Evolutionary conservation across 2,329 filamentous ascomycete species (phyloP).

Genomic region (Aureobasidium pullulans): DNA sequence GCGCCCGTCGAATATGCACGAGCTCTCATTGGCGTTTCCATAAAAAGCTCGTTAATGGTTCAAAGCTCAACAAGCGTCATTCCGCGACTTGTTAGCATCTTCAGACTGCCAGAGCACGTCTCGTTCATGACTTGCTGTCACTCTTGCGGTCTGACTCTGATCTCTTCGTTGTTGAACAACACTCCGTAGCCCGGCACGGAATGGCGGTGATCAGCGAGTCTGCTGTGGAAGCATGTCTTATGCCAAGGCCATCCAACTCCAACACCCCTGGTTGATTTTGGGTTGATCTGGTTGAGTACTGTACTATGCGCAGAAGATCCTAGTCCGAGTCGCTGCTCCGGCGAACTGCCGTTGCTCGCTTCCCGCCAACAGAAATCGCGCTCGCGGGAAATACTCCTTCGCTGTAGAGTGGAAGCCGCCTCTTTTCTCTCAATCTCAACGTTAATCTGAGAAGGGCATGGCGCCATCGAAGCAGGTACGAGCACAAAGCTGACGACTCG

Average conservation of each 20-base stretch:
- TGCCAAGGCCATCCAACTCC: constrained; percentile 1
- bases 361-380: constrained; percentile 7
- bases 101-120: background rate
- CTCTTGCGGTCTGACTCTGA: background rate
- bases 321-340: background rate
- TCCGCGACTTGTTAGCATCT: background rate
- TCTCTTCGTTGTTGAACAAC: background rate
- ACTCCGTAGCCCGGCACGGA: background rate
- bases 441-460: background rate
- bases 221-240: background rate
- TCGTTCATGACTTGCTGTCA: background rate
- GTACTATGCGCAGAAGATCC: constrained; percentile 2
- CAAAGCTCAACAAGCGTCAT: constrained; percentile 1
- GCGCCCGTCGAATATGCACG: background rate
- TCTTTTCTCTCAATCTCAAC: background rate
- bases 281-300: background rate
- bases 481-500: constrained; percentile 1
- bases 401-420: background rate
- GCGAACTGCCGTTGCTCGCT: constrained; percentile 4
- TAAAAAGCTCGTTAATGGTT: background rate
- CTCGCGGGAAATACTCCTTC: background rate
- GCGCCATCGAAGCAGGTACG: background rate
- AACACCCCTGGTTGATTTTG: background rate
- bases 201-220: background rate
- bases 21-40: background rate